A percentile compares a stretch with the other conserved stretches of the same genome.
These are phyloP conservation scores for Saturnispora serradocipensis DNA, from an alignment of 805 yeast species.

Conservation along the genomic window DNA sequence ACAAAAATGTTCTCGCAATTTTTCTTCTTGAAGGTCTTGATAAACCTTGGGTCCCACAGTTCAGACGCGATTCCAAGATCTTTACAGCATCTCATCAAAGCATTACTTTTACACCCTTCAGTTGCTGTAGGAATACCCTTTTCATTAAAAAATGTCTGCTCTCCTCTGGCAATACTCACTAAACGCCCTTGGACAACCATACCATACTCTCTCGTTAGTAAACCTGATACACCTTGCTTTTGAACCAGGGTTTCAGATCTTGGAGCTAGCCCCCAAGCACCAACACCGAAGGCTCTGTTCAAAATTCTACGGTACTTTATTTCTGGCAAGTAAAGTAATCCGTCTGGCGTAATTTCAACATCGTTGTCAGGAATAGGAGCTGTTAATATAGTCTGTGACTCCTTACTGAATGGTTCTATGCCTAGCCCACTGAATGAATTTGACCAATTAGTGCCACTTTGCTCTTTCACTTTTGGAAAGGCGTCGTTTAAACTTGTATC, in stretches of 20 bases:
- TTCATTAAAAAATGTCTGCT: conserved; percentile 83
- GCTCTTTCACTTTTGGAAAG: conserved; percentile 12
- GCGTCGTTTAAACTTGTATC: conserved; percentile 16
- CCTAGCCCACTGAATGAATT: conserved; percentile 84
- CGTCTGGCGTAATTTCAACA: conserved; percentile 93
- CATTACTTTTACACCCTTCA: conserved; percentile 95
- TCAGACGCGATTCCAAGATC: conserved; percentile 96
- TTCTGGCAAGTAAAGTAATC: conserved; percentile 84
- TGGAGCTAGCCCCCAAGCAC: conserved; percentile 98
- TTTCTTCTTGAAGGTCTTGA: conserved; percentile 53
- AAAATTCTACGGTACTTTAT: conserved; percentile 87
- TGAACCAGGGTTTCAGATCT: conserved; percentile 73
- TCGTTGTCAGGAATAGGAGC: conserved; percentile 60
- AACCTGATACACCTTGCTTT: conserved; percentile 24
- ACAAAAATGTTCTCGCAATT: conserved; percentile 77
- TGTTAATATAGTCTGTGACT: conserved; percentile 49
- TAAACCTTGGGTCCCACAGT: conserved; percentile 93
- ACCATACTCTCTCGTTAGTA: conserved; percentile 83
- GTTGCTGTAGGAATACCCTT: conserved; percentile 89
- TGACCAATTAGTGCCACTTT: conserved; percentile 57
- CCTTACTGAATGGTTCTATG: conserved; percentile 57
- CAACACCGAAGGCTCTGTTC: conserved; percentile 93
- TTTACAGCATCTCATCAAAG: conserved; percentile 95
- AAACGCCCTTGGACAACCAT: conserved; percentile 79
- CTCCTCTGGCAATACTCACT: conserved; percentile 90